Conservation (phyloP, 1,284 basidiomycete species). For the Tilletia walkeri region DNA sequence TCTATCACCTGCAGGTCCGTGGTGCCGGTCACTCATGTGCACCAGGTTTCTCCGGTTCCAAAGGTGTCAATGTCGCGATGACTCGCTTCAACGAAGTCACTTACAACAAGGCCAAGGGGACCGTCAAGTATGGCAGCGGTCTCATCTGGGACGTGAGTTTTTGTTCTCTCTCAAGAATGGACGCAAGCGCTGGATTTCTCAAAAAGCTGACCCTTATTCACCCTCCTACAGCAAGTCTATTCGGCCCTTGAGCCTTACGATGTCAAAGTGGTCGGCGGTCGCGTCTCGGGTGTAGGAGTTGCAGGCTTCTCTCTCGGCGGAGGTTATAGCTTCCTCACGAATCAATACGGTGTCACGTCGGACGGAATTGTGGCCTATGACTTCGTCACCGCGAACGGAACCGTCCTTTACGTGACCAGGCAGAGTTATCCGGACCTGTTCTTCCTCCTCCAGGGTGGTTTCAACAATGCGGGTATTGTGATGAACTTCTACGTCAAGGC, state of each 20-base stretch:
- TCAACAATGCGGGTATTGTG: constrained; percentile 21
- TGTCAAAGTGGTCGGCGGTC: constrained; percentile 63
- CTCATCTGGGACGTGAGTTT: constrained; percentile 61
- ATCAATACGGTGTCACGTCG: constrained; percentile 21
- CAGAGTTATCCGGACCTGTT: constrained; percentile 20
- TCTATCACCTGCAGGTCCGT: constrained; percentile 56
- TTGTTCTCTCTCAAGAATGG: no score
- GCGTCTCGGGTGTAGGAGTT: constrained; percentile 57
- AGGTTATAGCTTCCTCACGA: constrained; percentile 26
- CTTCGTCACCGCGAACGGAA: constrained; percentile 12
- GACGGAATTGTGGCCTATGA: constrained; percentile 3
- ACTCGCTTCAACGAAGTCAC: constrained; percentile 60
- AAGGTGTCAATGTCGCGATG: constrained; percentile 65
- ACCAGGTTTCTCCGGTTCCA: constrained; percentile 63
- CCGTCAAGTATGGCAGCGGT: constrained; percentile 62
- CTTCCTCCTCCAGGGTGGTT: constrained; percentile 24
- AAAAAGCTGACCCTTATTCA: no score
- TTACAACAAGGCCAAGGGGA: constrained; percentile 58
- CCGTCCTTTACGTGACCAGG: constrained; percentile 1
- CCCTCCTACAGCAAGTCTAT: constrained; percentile 58
- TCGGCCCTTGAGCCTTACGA: constrained; percentile 58
- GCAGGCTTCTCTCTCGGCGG: constrained; percentile 29
- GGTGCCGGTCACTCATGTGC: constrained; percentile 63
- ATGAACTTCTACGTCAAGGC: constrained; percentile 20
- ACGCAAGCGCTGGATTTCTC: no score